A percentile compares a stretch with the other conserved stretches of the same genome.
These are phyloP conservation scores for Gautieria morchelliformis DNA, from an alignment of 768 basidiomycete species.

Conservation along the genomic window DNA sequence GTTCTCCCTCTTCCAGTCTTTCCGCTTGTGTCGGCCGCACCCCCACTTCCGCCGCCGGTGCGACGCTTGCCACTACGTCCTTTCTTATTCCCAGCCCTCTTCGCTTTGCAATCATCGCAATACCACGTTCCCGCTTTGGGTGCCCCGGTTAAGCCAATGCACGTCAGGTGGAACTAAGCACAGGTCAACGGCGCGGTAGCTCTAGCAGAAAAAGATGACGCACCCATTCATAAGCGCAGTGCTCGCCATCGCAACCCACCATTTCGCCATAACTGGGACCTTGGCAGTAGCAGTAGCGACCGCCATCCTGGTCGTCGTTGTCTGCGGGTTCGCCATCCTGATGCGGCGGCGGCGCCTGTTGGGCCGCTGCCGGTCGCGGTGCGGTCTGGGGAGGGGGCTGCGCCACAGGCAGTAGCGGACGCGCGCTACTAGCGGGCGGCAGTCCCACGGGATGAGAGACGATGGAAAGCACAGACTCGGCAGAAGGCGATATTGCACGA, in stretches of 20 bases:
- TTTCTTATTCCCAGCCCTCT: conserved; percentile 42
- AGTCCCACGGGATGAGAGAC: conserved; percentile 15
- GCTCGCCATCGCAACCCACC: conserved; percentile 83
- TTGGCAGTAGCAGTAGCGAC: conserved; percentile 79
- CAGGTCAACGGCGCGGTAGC: not conserved
- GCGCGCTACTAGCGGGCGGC: conserved; percentile 16
- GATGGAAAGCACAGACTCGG: conserved; percentile 18
- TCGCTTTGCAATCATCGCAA: conserved; percentile 56
- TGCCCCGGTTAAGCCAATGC: conserved; percentile 54
- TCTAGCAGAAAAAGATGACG: conserved; percentile 26
- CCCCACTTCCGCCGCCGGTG: conserved; percentile 9
- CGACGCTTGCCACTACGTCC: conserved; percentile 44
- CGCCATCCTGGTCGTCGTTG: conserved; percentile 48
- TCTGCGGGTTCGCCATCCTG: conserved; percentile 9
- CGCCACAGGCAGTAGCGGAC: conserved; percentile 23
- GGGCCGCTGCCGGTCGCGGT: conserved; percentile 26
- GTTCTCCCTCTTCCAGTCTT: conserved; percentile 1
- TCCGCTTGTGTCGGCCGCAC: not conserved
- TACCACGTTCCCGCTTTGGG: conserved; percentile 65
- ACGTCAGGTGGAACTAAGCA: conserved; percentile 68
- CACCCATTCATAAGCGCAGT: conserved; percentile 87
- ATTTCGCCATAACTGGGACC: conserved; percentile 85
- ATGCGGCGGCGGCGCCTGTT: conserved; percentile 30
- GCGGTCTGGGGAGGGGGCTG: conserved; percentile 23
- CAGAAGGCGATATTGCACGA: conserved; percentile 41